Evolutionary conservation across 805 yeast species (phyloP), one percentile per base, ranked within the genome.

Genomic region (Candida insectorum): DNA sequence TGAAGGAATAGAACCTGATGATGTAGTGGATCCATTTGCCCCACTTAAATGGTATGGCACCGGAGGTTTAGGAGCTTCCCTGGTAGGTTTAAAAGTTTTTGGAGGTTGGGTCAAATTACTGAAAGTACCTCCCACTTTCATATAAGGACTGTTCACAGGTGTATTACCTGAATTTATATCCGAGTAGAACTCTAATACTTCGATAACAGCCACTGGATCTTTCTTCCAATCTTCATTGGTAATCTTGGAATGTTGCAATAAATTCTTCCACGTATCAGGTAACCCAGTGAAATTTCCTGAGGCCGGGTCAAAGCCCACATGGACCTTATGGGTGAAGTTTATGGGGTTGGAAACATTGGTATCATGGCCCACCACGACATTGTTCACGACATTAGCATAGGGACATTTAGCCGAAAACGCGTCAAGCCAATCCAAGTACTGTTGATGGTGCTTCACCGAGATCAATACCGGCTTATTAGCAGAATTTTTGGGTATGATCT

Each of bases 261-360:
- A 55, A 24, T 62, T 68, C 40, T 72, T 65, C 81, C 81, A 75
- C 27, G 75, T 71, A 16, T 75, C 77, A 1, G 81, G 80, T 34
- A 74, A 63, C 6, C 76, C 77, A 13, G 75, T 71, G 45, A 74
- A 71, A 34, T 68, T 70, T 13, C 81, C 81, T 46, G 71, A 73
- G 18, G 84, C 80, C 4, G 93, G 91, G 54, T 85, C 94, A 49
- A 81, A 84, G 1, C 89, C 89, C 16, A 85, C 91, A 55, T 85
- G 93, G 12, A 89, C 96, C 51, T 81, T 85, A 56, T 94, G 98
- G 8, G 95, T 87, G 58, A 91, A 91, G 57, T 91, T 89, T 12
- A 91, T 85, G 6, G 99, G 99, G 24, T 80, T 81, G 3, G 97
- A 88, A 8, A 93, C 96, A n/a, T 32, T 34, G n/a, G n/a, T n/a